Base-by-base conservation (phyloP, 2,329 filamentous ascomycete species). In the Periconia sp. region DNA sequence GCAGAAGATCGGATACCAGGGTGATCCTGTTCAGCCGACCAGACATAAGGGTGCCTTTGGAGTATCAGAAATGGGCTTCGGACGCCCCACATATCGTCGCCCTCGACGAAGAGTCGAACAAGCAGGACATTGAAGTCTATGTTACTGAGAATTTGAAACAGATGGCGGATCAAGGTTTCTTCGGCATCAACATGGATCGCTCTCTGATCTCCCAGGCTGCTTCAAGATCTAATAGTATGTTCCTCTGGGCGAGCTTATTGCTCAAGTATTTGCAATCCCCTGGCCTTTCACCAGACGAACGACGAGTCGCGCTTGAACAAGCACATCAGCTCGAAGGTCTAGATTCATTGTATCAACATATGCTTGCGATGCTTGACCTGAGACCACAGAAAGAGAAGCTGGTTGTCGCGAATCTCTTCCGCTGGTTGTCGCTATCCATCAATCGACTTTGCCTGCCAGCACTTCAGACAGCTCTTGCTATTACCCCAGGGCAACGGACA, bases 21-120 rank as follows among this genome's bases (percentile, higher is more conserved):
- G 51, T 52, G 4, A 47, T 66, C 15, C 31, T 66, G 10, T 57
- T 67, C 49, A 58, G 58, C 40, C 53, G 57, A 22, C 59, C 61
- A 10, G 40, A 46, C 7, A 48, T 65, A 25, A 50, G 44, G 11
- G 57, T 64, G 40, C 59, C 59, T 3, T 40, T 61, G 13, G 53
- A 59, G 25, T 65, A 63, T 34, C 59, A 60, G 31, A 57, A 61
- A 32, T 63, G 58, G 59, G 58, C 54, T n/a, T 57, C 57, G 10
- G 55, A 56, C 39, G 48, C 56, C 8, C 58, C 62, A 10, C 54
- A 61, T 13, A 52, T 63, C 12, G 8, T 67, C 12, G 13, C 36
- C 3, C 43, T 67, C n/a, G 40, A 37, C 9, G 43, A 44, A 4
- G 21, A 48, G 8, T 43, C 55, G 24, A 67, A 60, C 28, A 24